Conservation (phyloP, 2,329 filamentous ascomycete genomes). For the Fusarium armeniacum region DNA sequence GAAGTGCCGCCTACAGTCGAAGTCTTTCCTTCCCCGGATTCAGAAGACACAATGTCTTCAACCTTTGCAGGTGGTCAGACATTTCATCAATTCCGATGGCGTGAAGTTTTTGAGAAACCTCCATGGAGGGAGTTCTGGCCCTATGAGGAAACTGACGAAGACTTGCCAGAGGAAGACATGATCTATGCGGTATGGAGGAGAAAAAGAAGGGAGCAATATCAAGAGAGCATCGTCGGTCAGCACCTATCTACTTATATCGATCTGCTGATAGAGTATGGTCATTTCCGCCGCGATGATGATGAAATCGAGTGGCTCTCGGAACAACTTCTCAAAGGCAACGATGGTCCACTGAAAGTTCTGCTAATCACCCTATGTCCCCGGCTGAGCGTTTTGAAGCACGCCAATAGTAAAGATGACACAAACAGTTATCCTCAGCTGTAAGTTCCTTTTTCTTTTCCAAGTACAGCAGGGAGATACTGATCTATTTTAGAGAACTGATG, state of each 20-base stretch:
- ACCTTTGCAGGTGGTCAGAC: background rate
- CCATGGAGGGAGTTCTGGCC: background rate
- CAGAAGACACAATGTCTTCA: background rate
- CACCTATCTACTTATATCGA: background rate
- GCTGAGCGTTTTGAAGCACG: background rate
- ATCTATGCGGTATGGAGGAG: background rate
- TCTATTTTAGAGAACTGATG: background rate
- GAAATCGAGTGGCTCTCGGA: too few species aligned
- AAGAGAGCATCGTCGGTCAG: background rate
- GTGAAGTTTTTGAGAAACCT: background rate
- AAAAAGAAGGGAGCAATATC: background rate
- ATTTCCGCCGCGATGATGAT: background rate
- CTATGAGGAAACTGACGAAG: background rate
- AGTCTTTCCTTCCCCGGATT: background rate
- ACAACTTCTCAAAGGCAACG: background rate
- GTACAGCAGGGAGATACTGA: rapidly evolving
- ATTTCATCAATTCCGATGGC: background rate
- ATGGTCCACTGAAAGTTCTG: background rate
- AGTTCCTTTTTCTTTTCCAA: background rate
- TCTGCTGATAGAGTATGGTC: background rate
- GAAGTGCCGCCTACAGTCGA: background rate
- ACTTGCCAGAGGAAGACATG: background rate
- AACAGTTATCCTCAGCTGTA: rapidly evolving
- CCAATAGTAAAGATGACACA: background rate
- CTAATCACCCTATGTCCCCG: background rate